Conservation (phyloP, 345 rosid genomes). For the Firmiana major region DNA sequence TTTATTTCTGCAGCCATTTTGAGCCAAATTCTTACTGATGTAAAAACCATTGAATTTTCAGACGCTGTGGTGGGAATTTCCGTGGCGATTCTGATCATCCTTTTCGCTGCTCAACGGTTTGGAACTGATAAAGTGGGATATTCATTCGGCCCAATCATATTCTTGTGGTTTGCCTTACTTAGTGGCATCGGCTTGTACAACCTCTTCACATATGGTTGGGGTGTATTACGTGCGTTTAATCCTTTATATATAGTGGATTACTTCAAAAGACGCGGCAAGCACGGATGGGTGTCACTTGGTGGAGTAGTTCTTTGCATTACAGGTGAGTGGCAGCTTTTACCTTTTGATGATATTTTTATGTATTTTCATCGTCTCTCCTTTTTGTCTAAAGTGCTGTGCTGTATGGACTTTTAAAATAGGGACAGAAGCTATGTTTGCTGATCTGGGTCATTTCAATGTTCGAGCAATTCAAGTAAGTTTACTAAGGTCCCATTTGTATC, state of each 20-base stretch:
- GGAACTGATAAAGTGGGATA: slow-evolving; percentile 79
- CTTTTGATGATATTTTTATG: background rate
- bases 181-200: slow-evolving; percentile 63
- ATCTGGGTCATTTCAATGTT: slow-evolving; percentile 80
- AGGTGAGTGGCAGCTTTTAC: slow-evolving; percentile 29
- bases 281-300: slow-evolving; percentile 67
- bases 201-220: slow-evolving; percentile 48
- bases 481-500: no score
- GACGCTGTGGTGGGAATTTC: slow-evolving; percentile 66
- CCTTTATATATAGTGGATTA: slow-evolving; percentile 54
- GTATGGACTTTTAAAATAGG: slow-evolving; percentile 26
- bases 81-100: slow-evolving; percentile 42
- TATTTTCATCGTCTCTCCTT: background rate
- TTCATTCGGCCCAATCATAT: slow-evolving; percentile 62
- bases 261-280: slow-evolving; percentile 46
- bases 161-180: slow-evolving; percentile 52
- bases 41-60: slow-evolving; percentile 21
- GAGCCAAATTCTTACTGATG: background rate
- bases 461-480: slow-evolving; percentile 55
- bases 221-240: slow-evolving; percentile 61
- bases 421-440: slow-evolving; percentile 88
- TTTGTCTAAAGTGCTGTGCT: background rate
- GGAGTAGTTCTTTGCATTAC: slow-evolving; percentile 71
- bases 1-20: background rate
- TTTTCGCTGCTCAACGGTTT: slow-evolving; percentile 51